phyloP scores from a whole-genome alignment of 1,284 basidiomycete genomes.

The Rhizoctonia solani region DNA sequence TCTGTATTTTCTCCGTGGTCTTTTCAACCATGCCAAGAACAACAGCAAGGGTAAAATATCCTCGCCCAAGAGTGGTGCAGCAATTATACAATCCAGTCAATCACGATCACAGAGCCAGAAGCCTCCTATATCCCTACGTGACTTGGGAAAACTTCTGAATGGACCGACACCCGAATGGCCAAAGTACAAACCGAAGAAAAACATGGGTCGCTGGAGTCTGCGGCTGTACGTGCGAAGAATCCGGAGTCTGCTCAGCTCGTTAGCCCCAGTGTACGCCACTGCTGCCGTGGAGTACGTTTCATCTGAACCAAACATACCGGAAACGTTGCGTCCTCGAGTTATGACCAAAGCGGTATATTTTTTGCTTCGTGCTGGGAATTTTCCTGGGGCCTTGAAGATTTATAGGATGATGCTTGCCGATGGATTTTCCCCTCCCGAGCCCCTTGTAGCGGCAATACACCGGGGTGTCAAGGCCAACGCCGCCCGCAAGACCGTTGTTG shows the following conservation, averaged over 20 bases:
- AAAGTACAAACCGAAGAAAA: neutral
- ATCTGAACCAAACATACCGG: neutral
- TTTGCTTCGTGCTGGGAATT: constrained; percentile 11
- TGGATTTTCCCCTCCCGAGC: constrained; percentile 7
- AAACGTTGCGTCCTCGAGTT: constrained; percentile 2
- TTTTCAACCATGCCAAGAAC: too few relatives aligned
- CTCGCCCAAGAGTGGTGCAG: neutral
- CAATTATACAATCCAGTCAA: neutral
- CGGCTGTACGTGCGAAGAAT: neutral
- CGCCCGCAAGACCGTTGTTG: neutral
- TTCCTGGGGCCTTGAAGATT: constrained; percentile 5
- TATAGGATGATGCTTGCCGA: constrained; percentile 9
- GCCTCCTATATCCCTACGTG: neutral
- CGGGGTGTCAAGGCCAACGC: neutral
- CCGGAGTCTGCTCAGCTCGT: neutral
- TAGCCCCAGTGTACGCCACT: neutral
- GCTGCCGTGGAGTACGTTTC: neutral
- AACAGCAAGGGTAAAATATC: too few relatives aligned
- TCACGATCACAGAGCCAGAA: neutral
- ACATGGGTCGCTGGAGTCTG: neutral
- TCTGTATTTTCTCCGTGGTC: too few relatives aligned
- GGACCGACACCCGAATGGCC: neutral
- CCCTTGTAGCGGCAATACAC: constrained; percentile 14
- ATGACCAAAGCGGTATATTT: constrained; percentile 1
- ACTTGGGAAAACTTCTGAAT: neutral